Conservation (phyloP, 768 basidiomycete genomes). For the Pseudohyphozyma bogoriensis region DNA sequence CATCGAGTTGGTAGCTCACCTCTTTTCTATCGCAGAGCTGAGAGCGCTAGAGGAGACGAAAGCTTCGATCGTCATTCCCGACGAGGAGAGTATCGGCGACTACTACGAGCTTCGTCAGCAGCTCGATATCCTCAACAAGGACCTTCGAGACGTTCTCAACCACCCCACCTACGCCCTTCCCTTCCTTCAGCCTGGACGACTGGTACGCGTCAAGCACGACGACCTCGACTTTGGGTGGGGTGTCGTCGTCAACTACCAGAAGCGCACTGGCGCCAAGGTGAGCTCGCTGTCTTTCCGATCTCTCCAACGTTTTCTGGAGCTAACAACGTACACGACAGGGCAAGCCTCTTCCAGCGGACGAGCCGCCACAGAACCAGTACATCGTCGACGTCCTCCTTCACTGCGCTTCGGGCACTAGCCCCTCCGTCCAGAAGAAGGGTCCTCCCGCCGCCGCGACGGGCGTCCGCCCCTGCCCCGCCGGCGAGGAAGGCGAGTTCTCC, state of each 20-base stretch:
- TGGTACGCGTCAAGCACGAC: constrained; percentile 82
- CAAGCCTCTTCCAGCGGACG: constrained; percentile 53
- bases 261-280: constrained; percentile 66
- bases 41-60: constrained; percentile 58
- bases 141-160: constrained; percentile 84
- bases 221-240: constrained; percentile 95
- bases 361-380: constrained; percentile 77
- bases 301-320: neutral
- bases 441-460: constrained; percentile 48
- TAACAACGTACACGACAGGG: constrained; percentile 32
- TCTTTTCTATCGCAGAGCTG: constrained; percentile 52
- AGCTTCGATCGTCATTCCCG: constrained; percentile 59
- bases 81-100: constrained; percentile 71
- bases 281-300: constrained; percentile 37
- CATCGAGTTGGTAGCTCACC: neutral
- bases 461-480: constrained; percentile 61
- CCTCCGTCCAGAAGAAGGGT: constrained; percentile 46
- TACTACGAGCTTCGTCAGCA: constrained; percentile 92
- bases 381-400: constrained; percentile 82
- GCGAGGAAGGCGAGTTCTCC: constrained; percentile 67
- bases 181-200: constrained; percentile 80
- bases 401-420: constrained; percentile 53
- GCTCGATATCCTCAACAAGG: constrained; percentile 73
- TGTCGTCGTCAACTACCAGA: constrained; percentile 81
- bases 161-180: constrained; percentile 92